phyloP scores from a whole-genome alignment of 495 filamentous ascomycete species.

The Podospora tetraspora region DNA sequence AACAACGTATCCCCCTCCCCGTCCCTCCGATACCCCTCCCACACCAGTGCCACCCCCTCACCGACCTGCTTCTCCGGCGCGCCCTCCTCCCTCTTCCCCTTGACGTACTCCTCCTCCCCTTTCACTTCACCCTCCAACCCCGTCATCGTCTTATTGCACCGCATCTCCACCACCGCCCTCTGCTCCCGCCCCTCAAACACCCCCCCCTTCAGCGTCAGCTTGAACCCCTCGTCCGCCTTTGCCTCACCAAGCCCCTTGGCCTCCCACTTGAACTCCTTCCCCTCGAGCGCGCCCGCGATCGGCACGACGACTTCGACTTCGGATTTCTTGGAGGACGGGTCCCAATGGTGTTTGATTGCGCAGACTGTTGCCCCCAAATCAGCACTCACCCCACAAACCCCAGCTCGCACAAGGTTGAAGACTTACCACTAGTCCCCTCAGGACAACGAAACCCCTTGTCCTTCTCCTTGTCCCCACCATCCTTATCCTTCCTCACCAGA shows the following conservation, averaged over 20 bases:
- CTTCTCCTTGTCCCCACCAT: conserved; percentile 27
- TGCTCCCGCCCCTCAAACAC: conserved; percentile 53
- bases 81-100: conserved; percentile 24
- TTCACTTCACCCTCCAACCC: conserved; percentile 63
- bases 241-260: conserved; percentile 52
- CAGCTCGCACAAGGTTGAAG: background rate
- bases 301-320: conserved; percentile 52
- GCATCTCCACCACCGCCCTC: conserved; percentile 73
- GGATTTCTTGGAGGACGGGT: conserved; percentile 32
- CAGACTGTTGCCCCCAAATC: conserved; percentile 55
- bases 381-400: background rate
- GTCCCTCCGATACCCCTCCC: conserved; percentile 58
- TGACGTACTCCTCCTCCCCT: conserved; percentile 39
- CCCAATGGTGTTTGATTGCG: conserved; percentile 56
- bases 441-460: conserved; percentile 50
- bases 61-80: conserved; percentile 44
- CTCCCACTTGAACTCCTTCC: conserved; percentile 56
- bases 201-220: conserved; percentile 65
- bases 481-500: conserved; percentile 50
- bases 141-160: conserved; percentile 64
- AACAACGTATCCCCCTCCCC: conserved; percentile 51
- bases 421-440: conserved; percentile 55
- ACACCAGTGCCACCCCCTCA: conserved; percentile 58
- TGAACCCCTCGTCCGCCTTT: conserved; percentile 59
- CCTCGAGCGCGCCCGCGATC: conserved; percentile 64